These are phyloP conservation scores for Prinsepia uniflora DNA, from an alignment of 306 rosid species.

Conservation along the genomic window DNA sequence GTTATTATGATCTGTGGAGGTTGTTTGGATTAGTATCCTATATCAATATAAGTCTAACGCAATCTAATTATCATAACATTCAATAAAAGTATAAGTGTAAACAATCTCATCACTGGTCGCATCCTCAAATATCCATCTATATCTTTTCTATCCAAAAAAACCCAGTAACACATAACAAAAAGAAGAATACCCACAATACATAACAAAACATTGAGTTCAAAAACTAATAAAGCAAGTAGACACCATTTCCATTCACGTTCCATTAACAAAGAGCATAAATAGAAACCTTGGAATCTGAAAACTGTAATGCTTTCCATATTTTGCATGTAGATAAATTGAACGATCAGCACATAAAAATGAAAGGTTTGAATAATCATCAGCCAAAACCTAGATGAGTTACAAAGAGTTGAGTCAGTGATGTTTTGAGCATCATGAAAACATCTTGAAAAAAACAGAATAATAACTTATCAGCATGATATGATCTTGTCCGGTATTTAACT, in stretches of 20 bases:
- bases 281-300: constrained; percentile 86
- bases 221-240: not conserved
- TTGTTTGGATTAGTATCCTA: too few species aligned
- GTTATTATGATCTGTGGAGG: too few species aligned
- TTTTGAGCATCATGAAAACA: not conserved
- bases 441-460: not conserved
- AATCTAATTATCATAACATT: too few species aligned
- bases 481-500: too few species aligned
- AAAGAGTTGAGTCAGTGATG: constrained; percentile 18
- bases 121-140: not conserved
- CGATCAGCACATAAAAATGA: constrained; percentile 95
- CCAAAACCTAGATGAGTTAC: constrained; percentile 50
- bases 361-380: constrained; percentile 85
- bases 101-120: not conserved
- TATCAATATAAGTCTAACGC: too few species aligned
- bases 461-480: not conserved
- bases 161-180: not conserved
- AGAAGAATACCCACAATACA: not conserved
- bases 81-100: too few species aligned
- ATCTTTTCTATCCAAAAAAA: not conserved
- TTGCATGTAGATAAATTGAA: constrained; percentile 71
- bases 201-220: not conserved
- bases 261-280: constrained; percentile 4
- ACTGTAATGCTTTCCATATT: constrained; percentile 82
- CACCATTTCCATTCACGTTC: not conserved